Base-by-base conservation (phyloP, 441 rosid genomes). In the California macrophylla region DNA sequence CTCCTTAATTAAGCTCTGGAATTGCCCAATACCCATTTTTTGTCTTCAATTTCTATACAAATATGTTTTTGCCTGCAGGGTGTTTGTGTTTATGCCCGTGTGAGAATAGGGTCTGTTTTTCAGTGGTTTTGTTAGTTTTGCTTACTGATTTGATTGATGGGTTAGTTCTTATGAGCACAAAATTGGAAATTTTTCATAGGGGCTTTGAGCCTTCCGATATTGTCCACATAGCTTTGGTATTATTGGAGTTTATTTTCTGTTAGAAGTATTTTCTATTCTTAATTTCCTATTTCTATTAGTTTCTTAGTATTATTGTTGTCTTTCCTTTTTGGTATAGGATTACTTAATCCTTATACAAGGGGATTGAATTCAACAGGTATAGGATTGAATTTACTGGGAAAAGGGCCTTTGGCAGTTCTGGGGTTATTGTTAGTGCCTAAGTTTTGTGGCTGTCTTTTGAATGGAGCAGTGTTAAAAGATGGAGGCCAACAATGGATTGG, bases 401-500 rank as follows among this genome's bases (percentile, higher is more conserved):
- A n/a, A n/a, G n/a, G n/a, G n/a, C n/a, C n/a, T n/a, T n/a, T n/a
- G n/a, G n/a, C n/a, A n/a, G n/a, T n/a, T n/a, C n/a, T n/a, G n/a
- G n/a, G n/a, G n/a, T n/a, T n/a, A 54, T 47, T 42, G 16, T 45
- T 68, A 75, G 52, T 64, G 16, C 38, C 64, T 61, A 7, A 69
- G 50, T 40, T 75, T 65, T 78, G 15, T 38, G 66, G 62, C 63
- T 74, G 68, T 45, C 36, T 47, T 64, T 66, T 56, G 74, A 58
- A 77, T 54, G 18, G 63, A 75, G 23, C 62, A 71, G 68, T 54
- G 70, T 66, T 26, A 13, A 66, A 81, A 38, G 58, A 91, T 91
- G 98, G 82, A 67, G 75, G 40, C 79, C 15, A 21, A 80, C 66
- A 20, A 71, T 67, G 16, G 72, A 32, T 65, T 93, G 75, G 92